A percentile compares a stretch with the other conserved stretches of the same genome.
phyloP scores from a whole-genome alignment of 2,329 filamentous ascomycete genomes.

The Colletotrichum graminicola region DNA sequence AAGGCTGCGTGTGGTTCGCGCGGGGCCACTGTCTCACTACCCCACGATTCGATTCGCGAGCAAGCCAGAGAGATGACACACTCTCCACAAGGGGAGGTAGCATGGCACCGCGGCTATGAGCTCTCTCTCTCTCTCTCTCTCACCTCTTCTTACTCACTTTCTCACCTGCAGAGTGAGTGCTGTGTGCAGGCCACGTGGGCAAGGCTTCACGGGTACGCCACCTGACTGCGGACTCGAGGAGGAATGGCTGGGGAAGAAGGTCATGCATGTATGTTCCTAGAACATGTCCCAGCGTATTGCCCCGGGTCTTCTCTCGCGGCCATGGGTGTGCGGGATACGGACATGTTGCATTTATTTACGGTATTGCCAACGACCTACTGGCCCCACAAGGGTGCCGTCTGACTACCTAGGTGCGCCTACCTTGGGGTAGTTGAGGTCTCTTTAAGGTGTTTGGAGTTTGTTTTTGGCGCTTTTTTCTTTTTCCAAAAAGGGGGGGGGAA shows the following conservation, averaged over 20 bases:
- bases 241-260: not conserved
- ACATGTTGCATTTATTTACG: not conserved
- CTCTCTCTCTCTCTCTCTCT: not conserved
- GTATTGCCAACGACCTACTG: not conserved
- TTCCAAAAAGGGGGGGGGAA: too few species aligned
- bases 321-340: not conserved
- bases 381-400: not conserved
- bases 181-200: constrained; percentile 21
- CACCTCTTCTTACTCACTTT: too few species aligned
- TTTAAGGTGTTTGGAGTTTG: not conserved
- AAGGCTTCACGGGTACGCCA: constrained; percentile 4
- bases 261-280: constrained; percentile 7
- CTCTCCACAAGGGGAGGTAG: not conserved
- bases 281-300: not conserved
- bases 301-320: not conserved
- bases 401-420: not conserved
- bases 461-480: too few species aligned
- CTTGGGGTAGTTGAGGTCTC: not conserved
- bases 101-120: constrained; percentile 19
- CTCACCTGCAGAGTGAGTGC: not conserved
- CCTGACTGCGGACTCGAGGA: constrained; percentile 24
- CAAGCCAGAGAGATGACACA: not conserved
- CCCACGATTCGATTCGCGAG: constrained; percentile 27
- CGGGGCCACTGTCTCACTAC: constrained; percentile 36
- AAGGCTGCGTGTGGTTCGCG: not conserved